Percentiles rank a stretch among this genome's conserved stretches.
Conservation (phyloP, 352 stramenopile species). For the Hyphochytrium catenoides region DNA sequence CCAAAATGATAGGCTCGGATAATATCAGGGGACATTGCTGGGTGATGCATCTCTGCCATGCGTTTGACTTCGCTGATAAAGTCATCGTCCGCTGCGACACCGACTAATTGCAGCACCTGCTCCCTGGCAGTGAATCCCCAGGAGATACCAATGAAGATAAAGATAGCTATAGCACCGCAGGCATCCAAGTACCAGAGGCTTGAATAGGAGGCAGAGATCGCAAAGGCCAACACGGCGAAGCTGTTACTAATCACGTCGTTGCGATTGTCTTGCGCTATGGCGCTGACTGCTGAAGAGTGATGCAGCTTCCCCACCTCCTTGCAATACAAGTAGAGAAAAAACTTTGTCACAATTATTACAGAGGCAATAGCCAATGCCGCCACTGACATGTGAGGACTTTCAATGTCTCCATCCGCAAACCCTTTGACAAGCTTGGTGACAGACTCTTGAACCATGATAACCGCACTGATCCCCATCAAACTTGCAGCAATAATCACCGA, state of each 20-base stretch:
- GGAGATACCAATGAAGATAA: constrained; percentile 71
- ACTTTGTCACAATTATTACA: constrained; percentile 27
- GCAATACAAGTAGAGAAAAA: constrained; percentile 34
- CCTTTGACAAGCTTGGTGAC: constrained; percentile 12
- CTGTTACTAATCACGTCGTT: constrained; percentile 80
- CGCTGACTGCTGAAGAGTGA: constrained; percentile 20
- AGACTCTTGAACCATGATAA: constrained; percentile 45
- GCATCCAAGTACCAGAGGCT: constrained; percentile 67
- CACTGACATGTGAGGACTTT: constrained; percentile 15
- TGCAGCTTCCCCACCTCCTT: constrained; percentile 23
- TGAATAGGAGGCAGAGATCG: constrained; percentile 18
- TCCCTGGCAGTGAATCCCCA: constrained; percentile 74
- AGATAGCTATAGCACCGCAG: constrained; percentile 72
- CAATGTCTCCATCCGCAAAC: constrained; percentile 21
- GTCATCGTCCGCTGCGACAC: constrained; percentile 30
- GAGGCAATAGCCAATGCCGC: constrained; percentile 11
- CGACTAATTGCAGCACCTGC: constrained; percentile 58
- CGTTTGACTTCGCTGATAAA: constrained; percentile 67
- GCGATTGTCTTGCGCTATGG: constrained; percentile 70
- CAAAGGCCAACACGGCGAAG: constrained; percentile 51
- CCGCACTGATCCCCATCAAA: constrained; percentile 69
- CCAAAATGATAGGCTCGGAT: constrained; percentile 77
- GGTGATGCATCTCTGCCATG: constrained; percentile 40
- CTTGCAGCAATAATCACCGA: constrained; percentile 70
- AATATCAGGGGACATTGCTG: constrained; percentile 57